A percentile compares a stretch with the other conserved stretches of the same genome.
Evolutionary conservation across 2,329 filamentous ascomycete species (phyloP).

Genomic region (Parastagonospora nodorum): DNA sequence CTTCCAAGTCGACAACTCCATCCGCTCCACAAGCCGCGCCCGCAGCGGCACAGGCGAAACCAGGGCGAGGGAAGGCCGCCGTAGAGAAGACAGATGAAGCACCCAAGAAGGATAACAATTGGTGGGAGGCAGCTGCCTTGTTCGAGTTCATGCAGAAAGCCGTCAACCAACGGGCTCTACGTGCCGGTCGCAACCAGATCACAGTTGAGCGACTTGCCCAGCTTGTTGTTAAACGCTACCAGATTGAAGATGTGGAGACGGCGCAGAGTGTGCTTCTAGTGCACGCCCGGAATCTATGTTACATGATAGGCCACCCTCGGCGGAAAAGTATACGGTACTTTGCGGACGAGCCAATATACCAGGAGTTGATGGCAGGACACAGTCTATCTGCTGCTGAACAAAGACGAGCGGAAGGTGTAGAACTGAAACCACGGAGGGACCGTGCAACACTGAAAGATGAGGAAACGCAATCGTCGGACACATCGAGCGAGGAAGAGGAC

Average conservation of each 20-base stretch:
- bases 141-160: conserved; percentile 49
- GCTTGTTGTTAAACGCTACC: conserved; percentile 42
- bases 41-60: conserved; percentile 2
- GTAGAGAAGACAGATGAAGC: conserved; percentile 12
- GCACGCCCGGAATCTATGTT: conserved; percentile 44
- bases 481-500: conserved; percentile 27
- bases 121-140: conserved; percentile 45
- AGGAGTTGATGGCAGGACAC: conserved; percentile 33
- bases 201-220: conserved; percentile 40
- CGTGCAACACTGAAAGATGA: conserved; percentile 30
- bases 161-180: conserved; percentile 38
- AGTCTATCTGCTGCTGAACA: conserved; percentile 37
- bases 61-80: conserved; percentile 8
- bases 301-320: conserved; percentile 46
- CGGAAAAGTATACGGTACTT: conserved; percentile 37
- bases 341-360: conserved; percentile 38
- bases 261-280: conserved; percentile 42
- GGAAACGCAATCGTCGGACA: conserved; percentile 27
- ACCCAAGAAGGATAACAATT: conserved; percentile 47
- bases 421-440: conserved; percentile 36
- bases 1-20: conserved; percentile 13
- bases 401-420: conserved; percentile 35
- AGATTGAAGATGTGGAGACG: conserved; percentile 40
- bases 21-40: conserved; percentile 1
- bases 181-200: conserved; percentile 35